Percentiles rank a stretch among this genome's conserved stretches.
Evolutionary conservation across 2,329 filamentous ascomycete species (phyloP).

Genomic region (Diatrype stigma): DNA sequence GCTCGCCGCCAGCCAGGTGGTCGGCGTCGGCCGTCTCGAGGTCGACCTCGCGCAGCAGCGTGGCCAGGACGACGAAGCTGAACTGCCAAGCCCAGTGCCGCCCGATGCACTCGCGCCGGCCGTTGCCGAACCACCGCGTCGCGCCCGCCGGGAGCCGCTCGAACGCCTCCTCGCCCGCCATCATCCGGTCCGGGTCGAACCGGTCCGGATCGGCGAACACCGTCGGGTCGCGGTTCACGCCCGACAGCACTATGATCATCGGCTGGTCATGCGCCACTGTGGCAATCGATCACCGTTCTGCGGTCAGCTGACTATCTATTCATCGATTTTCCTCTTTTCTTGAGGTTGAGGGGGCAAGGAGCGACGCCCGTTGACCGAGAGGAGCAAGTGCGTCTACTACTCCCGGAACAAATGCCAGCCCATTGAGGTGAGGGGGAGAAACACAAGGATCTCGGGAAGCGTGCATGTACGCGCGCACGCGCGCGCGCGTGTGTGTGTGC

Average conservation of each 20-base stretch:
- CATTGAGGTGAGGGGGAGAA: no score
- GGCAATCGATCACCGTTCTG: no score
- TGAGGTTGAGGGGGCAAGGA: no score
- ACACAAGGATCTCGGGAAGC: no score
- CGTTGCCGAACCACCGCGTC: conserved; percentile 50
- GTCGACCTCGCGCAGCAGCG: conserved; percentile 41
- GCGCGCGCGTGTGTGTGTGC: no score
- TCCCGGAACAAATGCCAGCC: no score
- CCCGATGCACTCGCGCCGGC: conserved; percentile 48
- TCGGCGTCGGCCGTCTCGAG: conserved; percentile 38
- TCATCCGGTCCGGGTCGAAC: conserved; percentile 46
- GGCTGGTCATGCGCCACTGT: conserved; percentile 44
- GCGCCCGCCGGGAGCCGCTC: conserved; percentile 39
- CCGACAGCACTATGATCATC: conserved; percentile 46
- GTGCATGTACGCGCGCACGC: no score
- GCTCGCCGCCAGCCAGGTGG: no score
- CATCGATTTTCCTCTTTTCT: no score
- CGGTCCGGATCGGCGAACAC: conserved; percentile 44
- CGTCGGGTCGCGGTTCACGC: conserved; percentile 45
- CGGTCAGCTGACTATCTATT: no score
- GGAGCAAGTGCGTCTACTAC: no score
- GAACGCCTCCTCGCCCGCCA: conserved; percentile 34
- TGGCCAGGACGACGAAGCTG: conserved; percentile 36
- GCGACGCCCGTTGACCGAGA: no score
- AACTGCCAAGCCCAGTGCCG: conserved; percentile 47